Evolutionary conservation across 2,329 filamentous ascomycete species (phyloP), one percentile per base, ranked within the genome.

Genomic region (Cladophialophora exuberans): DNA sequence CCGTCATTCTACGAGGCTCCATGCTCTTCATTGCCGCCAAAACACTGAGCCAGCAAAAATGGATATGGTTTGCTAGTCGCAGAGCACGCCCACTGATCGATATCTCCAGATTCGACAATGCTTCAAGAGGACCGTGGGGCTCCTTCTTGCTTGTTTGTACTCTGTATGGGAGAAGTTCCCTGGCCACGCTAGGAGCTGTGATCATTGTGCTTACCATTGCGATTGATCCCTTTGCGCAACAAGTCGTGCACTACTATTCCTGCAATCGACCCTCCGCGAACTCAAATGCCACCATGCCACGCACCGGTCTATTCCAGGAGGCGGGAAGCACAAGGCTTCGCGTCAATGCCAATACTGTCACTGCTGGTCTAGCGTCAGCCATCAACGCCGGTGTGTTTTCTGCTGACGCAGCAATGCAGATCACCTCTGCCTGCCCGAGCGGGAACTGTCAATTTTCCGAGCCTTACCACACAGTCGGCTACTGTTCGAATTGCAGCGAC

Each of bases 41-140:
- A 4, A 66, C 65, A 48, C 56, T 69, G n/a, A 60, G 67, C 38
- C 66, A 68, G 46, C 57, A 69, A 2, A 68, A 70, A 46, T 70
- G 65, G 67, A 59, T 63, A 13, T 59, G 54, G 15, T 52, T 54
- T 6, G 42, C 44, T 26, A 35, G 36, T 10, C 57, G 59, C 5
- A 28, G 44, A 1, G 50, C 58, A 20, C 57, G 35, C 15, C 35
- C 35, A 11, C 22, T 39, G 43, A 67, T 3, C 52, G 59, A 2
- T 31, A 67, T 11, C 43, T 69, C 18, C 57, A 69, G 43, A 42
- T 56, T 66, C 10, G 68, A 69, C 13, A 50, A 65, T 44, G 67
- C 64, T 5, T 69, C 66, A 33, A 54, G 65, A 28, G 65, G 67
- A 9, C 60, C 67, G 3, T 17, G 64, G 60, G 67, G 66, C 1